phyloP scores from a whole-genome alignment of 306 rosid genomes.

The Cicer judaicum region DNA sequence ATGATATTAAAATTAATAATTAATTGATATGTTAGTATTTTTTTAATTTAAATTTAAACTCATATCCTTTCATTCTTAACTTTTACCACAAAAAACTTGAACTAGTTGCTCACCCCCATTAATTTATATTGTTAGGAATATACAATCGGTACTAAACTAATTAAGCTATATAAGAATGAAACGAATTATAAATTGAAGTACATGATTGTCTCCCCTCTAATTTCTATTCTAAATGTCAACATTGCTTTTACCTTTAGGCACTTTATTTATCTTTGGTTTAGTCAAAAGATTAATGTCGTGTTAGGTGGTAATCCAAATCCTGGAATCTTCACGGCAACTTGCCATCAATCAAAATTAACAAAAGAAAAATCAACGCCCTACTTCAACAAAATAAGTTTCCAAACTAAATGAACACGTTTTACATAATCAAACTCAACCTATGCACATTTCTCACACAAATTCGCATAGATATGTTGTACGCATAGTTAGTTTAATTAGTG shows the following conservation, averaged over 20 bases:
- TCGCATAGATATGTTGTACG: too few relatives aligned
- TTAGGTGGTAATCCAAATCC: conserved; percentile 50
- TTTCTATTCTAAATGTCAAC: conserved; percentile 48
- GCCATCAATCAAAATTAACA: neutral
- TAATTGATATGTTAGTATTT: too few relatives aligned
- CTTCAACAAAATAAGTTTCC: conserved; percentile 17
- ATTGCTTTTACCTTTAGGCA: conserved; percentile 41
- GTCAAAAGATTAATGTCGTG: conserved; percentile 47
- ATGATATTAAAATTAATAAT: too few relatives aligned
- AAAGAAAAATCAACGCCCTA: conserved; percentile 41
- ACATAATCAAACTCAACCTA: neutral
- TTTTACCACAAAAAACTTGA: too few relatives aligned
- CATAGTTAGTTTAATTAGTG: too few relatives aligned
- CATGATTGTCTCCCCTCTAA: conserved; percentile 35
- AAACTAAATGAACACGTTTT: conserved; percentile 23
- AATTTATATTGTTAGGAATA: conserved; percentile 13
- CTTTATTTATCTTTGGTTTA: conserved; percentile 47
- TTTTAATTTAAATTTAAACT: too few relatives aligned
- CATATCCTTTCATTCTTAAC: too few relatives aligned
- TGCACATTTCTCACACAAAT: too few relatives aligned
- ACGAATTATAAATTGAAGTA: conserved; percentile 27
- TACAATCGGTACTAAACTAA: conserved; percentile 28
- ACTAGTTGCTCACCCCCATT: too few relatives aligned
- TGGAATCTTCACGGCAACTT: conserved; percentile 40
- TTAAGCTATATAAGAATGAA: conserved; percentile 11